phyloP scores from a whole-genome alignment of 306 rosid genomes.

The Canavalia ensiformis region DNA sequence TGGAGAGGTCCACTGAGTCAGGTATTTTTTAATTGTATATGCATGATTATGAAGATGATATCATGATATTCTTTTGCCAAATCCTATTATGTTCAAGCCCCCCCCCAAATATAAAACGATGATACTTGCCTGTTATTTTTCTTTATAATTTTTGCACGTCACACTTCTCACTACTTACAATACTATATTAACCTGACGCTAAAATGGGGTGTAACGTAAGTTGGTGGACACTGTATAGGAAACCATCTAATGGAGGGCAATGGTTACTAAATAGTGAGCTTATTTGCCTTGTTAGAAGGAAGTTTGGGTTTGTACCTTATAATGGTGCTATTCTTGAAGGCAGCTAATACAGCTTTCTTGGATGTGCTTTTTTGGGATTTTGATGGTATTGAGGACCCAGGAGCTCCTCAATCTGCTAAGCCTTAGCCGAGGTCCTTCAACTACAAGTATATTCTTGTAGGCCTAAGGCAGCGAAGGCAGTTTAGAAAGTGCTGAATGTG shows the following conservation, averaged over 20 bases:
- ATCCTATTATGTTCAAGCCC: not conserved
- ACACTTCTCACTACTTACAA: constrained; percentile 18
- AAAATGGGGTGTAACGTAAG: constrained; percentile 11
- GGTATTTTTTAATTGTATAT: constrained; percentile 59
- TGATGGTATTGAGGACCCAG: constrained; percentile 1
- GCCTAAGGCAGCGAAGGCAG: not conserved
- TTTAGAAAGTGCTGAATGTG: constrained; percentile 1
- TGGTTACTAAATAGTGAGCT: constrained; percentile 6
- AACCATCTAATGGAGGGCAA: constrained; percentile 22
- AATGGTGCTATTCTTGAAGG: constrained; percentile 16
- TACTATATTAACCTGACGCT: constrained; percentile 10
- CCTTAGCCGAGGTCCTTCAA: constrained; percentile 19
- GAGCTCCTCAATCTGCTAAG: constrained; percentile 17
- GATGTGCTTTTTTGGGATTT: constrained; percentile 13
- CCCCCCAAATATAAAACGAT: too few species aligned
- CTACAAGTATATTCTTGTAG: constrained; percentile 11
- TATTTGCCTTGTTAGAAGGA: constrained; percentile 9
- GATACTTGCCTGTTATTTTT: constrained; percentile 8
- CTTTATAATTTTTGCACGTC: not conserved
- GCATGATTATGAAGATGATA: constrained; percentile 17
- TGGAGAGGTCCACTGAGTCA: constrained; percentile 57
- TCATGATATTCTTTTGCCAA: constrained; percentile 35
- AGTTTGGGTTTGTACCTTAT: not conserved
- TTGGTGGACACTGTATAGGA: constrained; percentile 30
- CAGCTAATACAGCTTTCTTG: constrained; percentile 5